These are phyloP conservation scores for Tulasnella sp. DNA, from an alignment of 768 basidiomycete species.

Conservation along the genomic window DNA sequence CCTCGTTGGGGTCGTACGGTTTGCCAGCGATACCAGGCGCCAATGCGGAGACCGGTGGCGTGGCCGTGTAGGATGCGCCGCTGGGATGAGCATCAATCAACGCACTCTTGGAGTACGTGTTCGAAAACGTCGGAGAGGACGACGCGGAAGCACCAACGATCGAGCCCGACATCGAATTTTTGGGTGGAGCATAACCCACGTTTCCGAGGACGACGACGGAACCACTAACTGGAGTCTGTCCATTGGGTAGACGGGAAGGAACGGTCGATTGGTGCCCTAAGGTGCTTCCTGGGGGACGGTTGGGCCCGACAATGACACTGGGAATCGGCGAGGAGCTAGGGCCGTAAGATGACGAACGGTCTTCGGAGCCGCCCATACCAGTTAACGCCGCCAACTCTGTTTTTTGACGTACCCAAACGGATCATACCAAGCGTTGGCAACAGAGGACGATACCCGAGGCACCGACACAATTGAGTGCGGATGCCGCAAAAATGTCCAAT, in stretches of 20 bases:
- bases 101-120: not conserved
- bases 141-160: too few species aligned
- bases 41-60: slow-evolving; percentile 12
- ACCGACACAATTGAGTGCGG: not conserved
- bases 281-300: slow-evolving; percentile 21
- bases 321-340: slow-evolving; percentile 23
- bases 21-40: slow-evolving; percentile 2
- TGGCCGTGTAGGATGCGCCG: not conserved
- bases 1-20: slow-evolving; percentile 61
- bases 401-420: too few species aligned
- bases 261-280: slow-evolving; percentile 10
- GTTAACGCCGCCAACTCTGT: slow-evolving; percentile 88
- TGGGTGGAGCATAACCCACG: not conserved
- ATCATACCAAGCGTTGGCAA: too few species aligned
- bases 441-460: not conserved
- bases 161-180: not conserved
- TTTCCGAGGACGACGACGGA: slow-evolving; percentile 9
- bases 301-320: slow-evolving; percentile 20
- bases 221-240: slow-evolving; percentile 24
- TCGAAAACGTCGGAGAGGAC: too few species aligned
- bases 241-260: slow-evolving; percentile 34
- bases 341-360: not conserved
- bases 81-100: slow-evolving; percentile 12
- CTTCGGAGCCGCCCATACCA: slow-evolving; percentile 53
- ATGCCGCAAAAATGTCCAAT: not conserved